Base-by-base conservation (phyloP, 352 stramenopile species). In the Pythium graminicola region DNA sequence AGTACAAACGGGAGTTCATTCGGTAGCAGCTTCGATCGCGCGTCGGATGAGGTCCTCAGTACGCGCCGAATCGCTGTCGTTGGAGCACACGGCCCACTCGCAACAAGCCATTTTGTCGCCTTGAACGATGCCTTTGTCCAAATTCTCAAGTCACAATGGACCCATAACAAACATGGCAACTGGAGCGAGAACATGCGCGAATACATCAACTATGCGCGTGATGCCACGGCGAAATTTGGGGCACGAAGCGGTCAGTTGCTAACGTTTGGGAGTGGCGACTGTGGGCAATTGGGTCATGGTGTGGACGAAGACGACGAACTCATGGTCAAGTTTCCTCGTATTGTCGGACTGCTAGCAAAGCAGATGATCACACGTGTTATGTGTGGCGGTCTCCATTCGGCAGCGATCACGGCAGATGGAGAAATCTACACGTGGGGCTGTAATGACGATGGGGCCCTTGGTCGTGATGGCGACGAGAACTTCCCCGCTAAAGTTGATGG, bases 401-500 rank as follows among this genome's bases (percentile, higher is more conserved):
- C 89, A 13, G 93, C 80, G 10, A 73, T 97, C 31, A 92, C 86
- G 2, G 56, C 72, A 4, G 67, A 87, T 38, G 95, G 95, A 28
- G 56, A 82, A 20, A 87, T 99, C 6, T 98, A 88, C 62, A 96
- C 91, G 29, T 99, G 95, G 92, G 96, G 96, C 47, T 97, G 85
- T 69, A 95, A 95, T 44, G 81, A 92, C 50, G 83, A 93, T 57
- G 89, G 92, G 33, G 86, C 81, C 29, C 67, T 99, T 9, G 96
- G 96, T 20, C 76, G 83, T 35, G 36, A 57, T 3, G 88, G 73
- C 13, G 76, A 95, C 9, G 76, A 97, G 54, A 89, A 96, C 44
- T 26, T 86, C 0, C 85, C 86, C 1, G 59, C 58, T 22, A 69
- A 70, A 35, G 73, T 93, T 40, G 66, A 67, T 0, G 70, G 76